Base-by-base conservation (phyloP, 345 rosid species). In the Linum usitatissimum region DNA sequence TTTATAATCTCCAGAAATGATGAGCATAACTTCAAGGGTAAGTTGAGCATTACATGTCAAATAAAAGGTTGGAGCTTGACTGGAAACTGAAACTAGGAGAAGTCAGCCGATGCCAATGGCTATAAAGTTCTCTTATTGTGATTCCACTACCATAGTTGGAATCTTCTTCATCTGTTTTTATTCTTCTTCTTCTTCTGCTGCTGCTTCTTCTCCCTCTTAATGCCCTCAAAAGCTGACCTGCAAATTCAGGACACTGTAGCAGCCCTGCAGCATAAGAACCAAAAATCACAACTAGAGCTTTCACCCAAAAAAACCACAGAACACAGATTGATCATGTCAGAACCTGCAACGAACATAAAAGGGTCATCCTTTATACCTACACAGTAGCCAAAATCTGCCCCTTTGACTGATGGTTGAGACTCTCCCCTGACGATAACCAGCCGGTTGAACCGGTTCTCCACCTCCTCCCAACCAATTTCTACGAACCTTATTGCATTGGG, bases 341-440 rank as follows among this genome's bases (percentile, higher is more conserved):
- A 23, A 23, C 28, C 28, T 53, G 58, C 23, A 18, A 55, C 23
- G 3, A 12, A 9, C 38, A 18, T 17, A 6, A 20, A 51, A 31
- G 38, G 38, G 38, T 34, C 38, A 42, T 60, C 12, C 30, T 20
- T 8, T 40, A 58, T 55, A 82, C 86, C 84, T 59, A 75, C 28
- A 51, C 84, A 82, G 74, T 63, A 71, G 15, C 74, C 76, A 30
- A 82, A 82, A 65, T 79, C 80, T 9, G 84, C 73, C 73, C 84
- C 76, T 42, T 66, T 77, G 38, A 76, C 55, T 0, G 45, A 74
- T 51, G 68, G 66, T 45, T 74, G 79, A 21, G 34, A 38, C 17
- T 61, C 71, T 30, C 65, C 58, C 54, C 62, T 3, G 30, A 20
- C 9, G 0, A 59, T n/a, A 21, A 79, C 74, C 21, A 82, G 66